Conservation (phyloP, 306 rosid species). For the Cajanus cajan region DNA sequence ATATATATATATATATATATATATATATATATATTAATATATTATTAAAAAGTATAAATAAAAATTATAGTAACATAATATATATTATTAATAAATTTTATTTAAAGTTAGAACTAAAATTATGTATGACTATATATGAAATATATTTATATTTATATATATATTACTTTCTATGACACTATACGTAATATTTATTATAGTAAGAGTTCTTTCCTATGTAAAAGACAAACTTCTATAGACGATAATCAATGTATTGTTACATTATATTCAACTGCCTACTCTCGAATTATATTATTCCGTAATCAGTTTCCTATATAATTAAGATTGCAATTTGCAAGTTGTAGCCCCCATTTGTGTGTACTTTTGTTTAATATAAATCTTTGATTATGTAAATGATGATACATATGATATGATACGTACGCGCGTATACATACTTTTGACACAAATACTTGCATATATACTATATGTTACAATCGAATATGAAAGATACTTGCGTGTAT, state of each 20-base stretch:
- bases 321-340: constrained; percentile 4
- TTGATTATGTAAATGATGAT: background rate
- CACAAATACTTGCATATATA: background rate
- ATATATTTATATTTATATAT: no score
- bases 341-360: constrained; percentile 10
- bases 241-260: background rate
- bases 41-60: no score
- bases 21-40: no score
- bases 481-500: background rate
- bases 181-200: no score
- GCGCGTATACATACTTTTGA: background rate
- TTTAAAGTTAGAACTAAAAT: no score
- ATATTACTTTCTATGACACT: no score
- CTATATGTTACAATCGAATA: background rate
- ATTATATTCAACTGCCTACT: background rate
- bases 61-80: no score
- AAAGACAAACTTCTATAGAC: background rate
- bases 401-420: background rate
- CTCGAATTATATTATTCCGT: background rate
- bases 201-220: background rate
- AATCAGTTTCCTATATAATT: background rate
- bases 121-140: no score
- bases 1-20: no score
- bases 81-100: no score
- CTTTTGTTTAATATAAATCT: background rate